phyloP scores from a whole-genome alignment of 768 basidiomycete genomes.

The Boletales sp. region DNA sequence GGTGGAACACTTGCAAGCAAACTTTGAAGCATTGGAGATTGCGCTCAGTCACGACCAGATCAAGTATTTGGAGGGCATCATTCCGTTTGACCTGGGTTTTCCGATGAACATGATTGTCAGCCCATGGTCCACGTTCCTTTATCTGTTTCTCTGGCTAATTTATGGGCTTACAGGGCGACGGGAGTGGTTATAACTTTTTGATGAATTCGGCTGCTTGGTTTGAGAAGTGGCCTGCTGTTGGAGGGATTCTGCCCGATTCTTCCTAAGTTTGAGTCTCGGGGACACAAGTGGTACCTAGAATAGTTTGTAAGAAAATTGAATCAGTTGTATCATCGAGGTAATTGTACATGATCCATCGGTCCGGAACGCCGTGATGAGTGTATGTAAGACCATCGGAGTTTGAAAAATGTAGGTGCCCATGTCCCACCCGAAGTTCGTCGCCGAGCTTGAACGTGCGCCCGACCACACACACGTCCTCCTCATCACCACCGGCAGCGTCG shows the following conservation, averaged over 20 bases:
- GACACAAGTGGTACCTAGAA: no score
- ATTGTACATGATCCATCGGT: no score
- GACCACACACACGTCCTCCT: conserved; percentile 62
- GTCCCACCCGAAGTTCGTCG: conserved; percentile 17
- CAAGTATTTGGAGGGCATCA: conserved; percentile 32
- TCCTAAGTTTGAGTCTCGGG: conserved; percentile 2
- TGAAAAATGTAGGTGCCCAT: no score
- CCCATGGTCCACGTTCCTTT: not conserved
- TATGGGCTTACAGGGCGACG: conserved; percentile 21
- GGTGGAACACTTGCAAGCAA: conserved; percentile 39
- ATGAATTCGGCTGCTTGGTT: conserved; percentile 15
- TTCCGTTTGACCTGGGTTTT: conserved; percentile 41
- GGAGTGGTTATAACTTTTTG: conserved; percentile 17
- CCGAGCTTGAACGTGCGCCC: conserved; percentile 24
- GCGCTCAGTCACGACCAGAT: conserved; percentile 37
- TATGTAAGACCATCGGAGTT: no score
- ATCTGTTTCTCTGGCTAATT: not conserved
- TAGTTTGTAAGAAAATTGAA: no score
- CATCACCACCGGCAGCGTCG: conserved; percentile 92
- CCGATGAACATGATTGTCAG: conserved; percentile 32
- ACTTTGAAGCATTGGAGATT: conserved; percentile 42
- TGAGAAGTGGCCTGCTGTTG: conserved; percentile 20
- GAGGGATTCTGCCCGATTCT: conserved; percentile 5
- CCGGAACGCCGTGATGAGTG: no score
- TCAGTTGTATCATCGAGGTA: no score